phyloP scores from a whole-genome alignment of 805 yeast species.

The Pichia rugopelliculosa region DNA sequence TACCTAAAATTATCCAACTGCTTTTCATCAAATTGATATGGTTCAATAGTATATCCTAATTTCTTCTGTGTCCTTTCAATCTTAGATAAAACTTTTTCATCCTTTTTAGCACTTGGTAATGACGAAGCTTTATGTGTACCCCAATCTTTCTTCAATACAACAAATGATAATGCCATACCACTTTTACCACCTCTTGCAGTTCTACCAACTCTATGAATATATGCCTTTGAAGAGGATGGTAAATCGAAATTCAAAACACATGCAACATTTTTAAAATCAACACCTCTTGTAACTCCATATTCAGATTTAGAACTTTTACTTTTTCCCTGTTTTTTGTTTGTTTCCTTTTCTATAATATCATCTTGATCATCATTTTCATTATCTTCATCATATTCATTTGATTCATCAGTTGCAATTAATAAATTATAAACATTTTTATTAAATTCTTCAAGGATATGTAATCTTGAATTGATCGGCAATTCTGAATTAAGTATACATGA shows the following conservation, averaged over 20 bases:
- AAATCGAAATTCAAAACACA: slow-evolving; percentile 94
- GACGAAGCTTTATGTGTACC: slow-evolving; percentile 85
- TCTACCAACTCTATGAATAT: slow-evolving; percentile 91
- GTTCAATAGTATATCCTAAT: slow-evolving; percentile 67
- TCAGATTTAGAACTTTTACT: slow-evolving; percentile 35
- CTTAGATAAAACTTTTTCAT: slow-evolving; percentile 76
- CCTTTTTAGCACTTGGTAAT: slow-evolving; percentile 62
- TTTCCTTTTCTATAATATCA: slow-evolving; percentile 27
- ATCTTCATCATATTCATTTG: slow-evolving; percentile 45
- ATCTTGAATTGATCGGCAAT: slow-evolving; percentile 83
- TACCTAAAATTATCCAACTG: slow-evolving; percentile 95
- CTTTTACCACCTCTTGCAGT: slow-evolving; percentile 96
- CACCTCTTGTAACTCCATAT: slow-evolving; percentile 94
- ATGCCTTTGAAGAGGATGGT: slow-evolving; percentile 82
- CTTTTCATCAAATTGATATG: slow-evolving; percentile 83
- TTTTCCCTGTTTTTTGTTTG: slow-evolving; percentile 28
- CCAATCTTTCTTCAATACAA: slow-evolving; percentile 72
- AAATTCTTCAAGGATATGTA: slow-evolving; percentile 92
- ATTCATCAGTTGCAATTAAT: slow-evolving; percentile 92
- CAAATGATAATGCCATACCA: slow-evolving; percentile 92
- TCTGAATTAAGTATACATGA: slow-evolving; percentile 88
- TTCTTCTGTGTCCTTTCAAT: slow-evolving; percentile 71
- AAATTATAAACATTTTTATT: slow-evolving; percentile 82
- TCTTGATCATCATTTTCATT: slow-evolving; percentile 20
- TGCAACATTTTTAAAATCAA: slow-evolving; percentile 92